Conservation (phyloP, 2,329 filamentous ascomycete species). For the Paecilomyces sp. region DNA sequence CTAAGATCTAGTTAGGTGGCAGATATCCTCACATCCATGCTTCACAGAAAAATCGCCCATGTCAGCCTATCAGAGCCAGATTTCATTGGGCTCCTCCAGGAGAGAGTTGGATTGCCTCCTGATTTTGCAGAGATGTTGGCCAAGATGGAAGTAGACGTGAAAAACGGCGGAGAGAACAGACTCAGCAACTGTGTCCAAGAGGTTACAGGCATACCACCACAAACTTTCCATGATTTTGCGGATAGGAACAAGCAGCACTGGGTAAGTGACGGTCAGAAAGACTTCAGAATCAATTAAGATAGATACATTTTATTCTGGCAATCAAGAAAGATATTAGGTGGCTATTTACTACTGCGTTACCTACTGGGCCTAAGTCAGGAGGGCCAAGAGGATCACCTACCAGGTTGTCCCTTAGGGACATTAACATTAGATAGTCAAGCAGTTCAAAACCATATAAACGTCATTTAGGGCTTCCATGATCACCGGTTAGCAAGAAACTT, state of each 20-base stretch:
- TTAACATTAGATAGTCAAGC: too few species aligned
- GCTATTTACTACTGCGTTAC: too few species aligned
- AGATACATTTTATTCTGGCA: too few species aligned
- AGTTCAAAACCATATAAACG: too few species aligned
- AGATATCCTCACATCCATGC: constrained; percentile 22
- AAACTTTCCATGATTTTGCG: constrained; percentile 15
- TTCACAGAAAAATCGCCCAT: constrained; percentile 28
- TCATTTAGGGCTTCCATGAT: too few species aligned
- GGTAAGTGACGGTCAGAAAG: not conserved
- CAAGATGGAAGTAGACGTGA: constrained; percentile 20
- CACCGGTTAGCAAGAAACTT: too few species aligned
- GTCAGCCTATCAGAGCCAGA: constrained; percentile 23
- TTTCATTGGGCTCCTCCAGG: not conserved
- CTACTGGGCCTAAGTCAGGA: too few species aligned
- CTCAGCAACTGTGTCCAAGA: constrained; percentile 26
- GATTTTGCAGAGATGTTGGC: constrained; percentile 27
- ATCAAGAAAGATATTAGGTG: too few species aligned
- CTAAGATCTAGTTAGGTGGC: constrained; percentile 9
- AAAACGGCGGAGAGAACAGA: constrained; percentile 28
- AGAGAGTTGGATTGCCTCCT: constrained; percentile 19
- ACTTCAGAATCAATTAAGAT: too few species aligned
- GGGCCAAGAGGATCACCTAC: too few species aligned
- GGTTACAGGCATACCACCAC: constrained; percentile 27
- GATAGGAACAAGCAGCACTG: constrained; percentile 12
- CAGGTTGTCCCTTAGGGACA: too few species aligned